These are phyloP conservation scores for Warburgia ugandensis DNA, from an alignment of 164 flowering plant species.

Conservation along the genomic window DNA sequence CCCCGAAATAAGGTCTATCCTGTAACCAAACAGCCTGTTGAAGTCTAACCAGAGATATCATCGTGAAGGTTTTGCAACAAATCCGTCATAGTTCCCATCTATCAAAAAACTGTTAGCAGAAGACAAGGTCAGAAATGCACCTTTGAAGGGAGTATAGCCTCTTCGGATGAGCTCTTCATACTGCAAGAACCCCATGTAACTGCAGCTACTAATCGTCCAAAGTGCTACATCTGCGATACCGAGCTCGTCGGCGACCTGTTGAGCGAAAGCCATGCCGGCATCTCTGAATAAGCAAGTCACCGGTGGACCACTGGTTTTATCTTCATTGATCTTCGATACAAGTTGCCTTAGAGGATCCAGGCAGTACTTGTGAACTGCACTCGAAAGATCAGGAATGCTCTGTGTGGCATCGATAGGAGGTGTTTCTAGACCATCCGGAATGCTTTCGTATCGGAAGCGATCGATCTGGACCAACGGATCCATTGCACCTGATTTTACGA, in stretches of 20 bases:
- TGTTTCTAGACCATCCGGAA: conserved; percentile 57
- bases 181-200: conserved; percentile 28
- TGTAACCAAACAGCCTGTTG: too few species aligned
- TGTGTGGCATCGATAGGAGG: conserved; percentile 43
- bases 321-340: conserved; percentile 21
- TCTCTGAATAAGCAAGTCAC: conserved; percentile 41
- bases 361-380: conserved; percentile 19
- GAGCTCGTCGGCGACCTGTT: conserved; percentile 30
- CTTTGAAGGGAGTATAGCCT: conserved; percentile 46
- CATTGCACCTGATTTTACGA: conserved; percentile 33
- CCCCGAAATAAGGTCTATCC: too few species aligned
- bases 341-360: conserved; percentile 24
- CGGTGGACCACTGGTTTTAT: conserved; percentile 18
- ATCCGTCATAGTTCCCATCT: too few species aligned
- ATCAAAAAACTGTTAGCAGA: too few species aligned
- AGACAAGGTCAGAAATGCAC: too few species aligned
- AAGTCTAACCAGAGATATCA: too few species aligned
- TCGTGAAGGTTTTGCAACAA: too few species aligned
- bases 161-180: conserved; percentile 19
- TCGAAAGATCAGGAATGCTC: conserved; percentile 32
- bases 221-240: conserved; percentile 28
- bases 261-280: conserved; percentile 37
- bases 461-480: conserved; percentile 20
- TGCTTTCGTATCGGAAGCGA: conserved; percentile 42
- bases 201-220: conserved; percentile 46